phyloP scores from a whole-genome alignment of 345 rosid genomes.

The Melastoma malabathricum region DNA sequence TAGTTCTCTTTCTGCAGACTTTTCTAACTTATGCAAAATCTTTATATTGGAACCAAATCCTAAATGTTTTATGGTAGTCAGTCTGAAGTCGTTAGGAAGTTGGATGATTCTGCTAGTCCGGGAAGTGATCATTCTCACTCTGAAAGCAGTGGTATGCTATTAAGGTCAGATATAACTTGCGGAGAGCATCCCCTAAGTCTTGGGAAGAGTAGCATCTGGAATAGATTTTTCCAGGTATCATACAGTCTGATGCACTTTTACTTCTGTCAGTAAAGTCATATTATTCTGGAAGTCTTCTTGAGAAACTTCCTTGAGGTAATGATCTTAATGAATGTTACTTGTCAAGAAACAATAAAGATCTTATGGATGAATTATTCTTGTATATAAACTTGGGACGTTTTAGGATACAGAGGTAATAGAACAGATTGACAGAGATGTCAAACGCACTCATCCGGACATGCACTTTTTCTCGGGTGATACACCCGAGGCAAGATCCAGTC shows the following conservation, averaged over 20 bases:
- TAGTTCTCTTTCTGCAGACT: constrained; percentile 1
- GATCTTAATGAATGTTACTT: not conserved
- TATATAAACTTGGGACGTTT: constrained; percentile 8
- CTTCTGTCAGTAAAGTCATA: too few species aligned
- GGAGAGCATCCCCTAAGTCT: constrained; percentile 97
- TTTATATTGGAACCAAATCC: constrained; percentile 14
- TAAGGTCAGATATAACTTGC: constrained; percentile 62
- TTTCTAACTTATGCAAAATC: constrained; percentile 5
- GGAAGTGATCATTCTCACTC: constrained; percentile 29
- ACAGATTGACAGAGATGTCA: constrained; percentile 92
- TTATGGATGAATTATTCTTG: too few species aligned
- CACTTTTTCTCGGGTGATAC: constrained; percentile 91
- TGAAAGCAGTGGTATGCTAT: constrained; percentile 49
- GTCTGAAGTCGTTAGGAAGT: constrained; percentile 84
- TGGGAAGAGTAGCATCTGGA: constrained; percentile 87
- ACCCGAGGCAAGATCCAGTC: constrained; percentile 58
- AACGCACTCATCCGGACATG: constrained; percentile 96
- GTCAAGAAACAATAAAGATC: too few species aligned
- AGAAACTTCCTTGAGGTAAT: constrained; percentile 5
- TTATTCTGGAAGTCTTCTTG: too few species aligned
- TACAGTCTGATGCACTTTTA: not conserved
- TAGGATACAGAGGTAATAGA: constrained; percentile 86
- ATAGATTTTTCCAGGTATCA: constrained; percentile 82
- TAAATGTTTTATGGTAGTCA: constrained; percentile 73
- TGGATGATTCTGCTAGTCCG: constrained; percentile 38